Evolutionary conservation across 106 monocot species (phyloP), one percentile per base, ranked within the genome.

Genomic region (Dendrobium nobile): DNA sequence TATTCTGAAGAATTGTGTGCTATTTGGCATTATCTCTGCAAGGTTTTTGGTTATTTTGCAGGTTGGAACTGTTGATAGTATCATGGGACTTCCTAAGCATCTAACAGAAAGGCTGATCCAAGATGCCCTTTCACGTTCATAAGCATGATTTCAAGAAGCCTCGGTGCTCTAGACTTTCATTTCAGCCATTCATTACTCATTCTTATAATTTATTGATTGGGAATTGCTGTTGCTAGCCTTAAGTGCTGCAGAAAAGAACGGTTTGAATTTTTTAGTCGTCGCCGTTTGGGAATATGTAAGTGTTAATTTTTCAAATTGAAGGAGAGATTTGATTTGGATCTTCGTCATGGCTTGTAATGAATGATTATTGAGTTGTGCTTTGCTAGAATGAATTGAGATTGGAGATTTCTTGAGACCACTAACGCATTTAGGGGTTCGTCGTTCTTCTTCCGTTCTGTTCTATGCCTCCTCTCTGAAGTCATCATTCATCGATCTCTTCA

Each of bases 61-160:
- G 98, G 90, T 99, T 7, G 98, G 98, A 37, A 90, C 98, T 17
- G 85, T 92, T 43, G 98, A 99, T 56, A 99, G 98, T 45, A 87
- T 99, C 67, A 95, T 99, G 94, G 98, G 95, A 31, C 89, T 99
- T 54, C 90, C 98, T 2, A 99, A 93, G 80, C 80, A 73, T 73
- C 85, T 95, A n/a, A 95, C 98, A 0, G 92, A 95, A 82, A 89
- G 86, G 75, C 92, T 95, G 48, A 91, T 93, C 18, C 82, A 87
- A 31, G 98, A 91, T 67, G 87, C 88, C 15, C 85, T 96, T 56
- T 47, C 47, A 43, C 54, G 19, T 43, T 48, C 4, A 45, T 48
- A 61, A 54, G 68, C 51, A n/a, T 73, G 31, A 17, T 51, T 54
- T 70, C 37, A 15, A 70, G 11, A 37, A 13, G 20, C 37, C 33